These are phyloP conservation scores for Barbarea vulgaris DNA, from an alignment of 345 rosid genomes.

Conservation along the genomic window DNA sequence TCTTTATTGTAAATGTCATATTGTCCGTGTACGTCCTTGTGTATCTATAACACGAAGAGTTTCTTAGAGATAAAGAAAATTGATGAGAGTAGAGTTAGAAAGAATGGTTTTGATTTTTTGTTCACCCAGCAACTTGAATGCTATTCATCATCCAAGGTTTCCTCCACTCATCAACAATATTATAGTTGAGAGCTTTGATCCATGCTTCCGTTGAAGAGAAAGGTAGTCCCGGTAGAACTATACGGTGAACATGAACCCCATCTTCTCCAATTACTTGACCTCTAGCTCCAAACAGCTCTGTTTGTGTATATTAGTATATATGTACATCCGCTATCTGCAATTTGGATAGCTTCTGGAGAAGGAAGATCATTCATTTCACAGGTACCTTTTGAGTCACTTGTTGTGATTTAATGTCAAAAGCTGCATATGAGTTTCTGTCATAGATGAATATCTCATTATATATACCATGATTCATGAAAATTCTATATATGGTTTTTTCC, in stretches of 20 bases:
- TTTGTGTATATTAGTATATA: conserved; percentile 11
- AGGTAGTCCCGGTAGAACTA: conserved; percentile 97
- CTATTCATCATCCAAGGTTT: no score
- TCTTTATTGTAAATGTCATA: no score
- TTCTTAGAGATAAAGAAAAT: no score
- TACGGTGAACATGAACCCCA: conserved; percentile 86
- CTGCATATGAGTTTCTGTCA: background rate
- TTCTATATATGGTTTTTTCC: conserved; percentile 1
- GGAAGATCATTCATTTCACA: conserved; percentile 77
- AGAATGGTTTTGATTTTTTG: no score
- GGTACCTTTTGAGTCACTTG: conserved; percentile 20
- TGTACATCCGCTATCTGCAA: conserved; percentile 46
- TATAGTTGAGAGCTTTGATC: no score
- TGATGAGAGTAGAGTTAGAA: no score
- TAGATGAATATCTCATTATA: background rate
- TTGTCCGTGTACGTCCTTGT: no score
- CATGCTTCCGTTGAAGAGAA: no score
- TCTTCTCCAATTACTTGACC: conserved; percentile 96
- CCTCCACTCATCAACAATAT: no score
- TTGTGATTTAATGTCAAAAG: conserved; percentile 17
- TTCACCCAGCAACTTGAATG: no score
- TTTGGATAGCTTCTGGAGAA: conserved; percentile 74
- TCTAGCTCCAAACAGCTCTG: conserved; percentile 62
- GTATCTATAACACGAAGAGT: no score
- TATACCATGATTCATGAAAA: background rate